phyloP scores from a whole-genome alignment of 2,329 filamentous ascomycete genomes.

The Hypoxylon sp. region DNA sequence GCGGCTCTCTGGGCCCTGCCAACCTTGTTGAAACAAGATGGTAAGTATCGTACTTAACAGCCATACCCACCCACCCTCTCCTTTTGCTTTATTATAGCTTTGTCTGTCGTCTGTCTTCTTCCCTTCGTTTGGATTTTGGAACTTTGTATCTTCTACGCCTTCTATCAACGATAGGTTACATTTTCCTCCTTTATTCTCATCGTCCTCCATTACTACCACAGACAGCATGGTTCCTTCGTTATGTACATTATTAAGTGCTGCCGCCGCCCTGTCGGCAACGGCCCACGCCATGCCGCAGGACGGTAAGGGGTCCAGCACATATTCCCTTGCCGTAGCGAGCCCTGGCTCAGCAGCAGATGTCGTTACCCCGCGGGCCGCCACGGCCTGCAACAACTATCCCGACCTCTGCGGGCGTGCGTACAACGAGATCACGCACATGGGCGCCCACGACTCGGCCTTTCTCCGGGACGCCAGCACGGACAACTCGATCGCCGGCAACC shows the following conservation, averaged over 20 bases:
- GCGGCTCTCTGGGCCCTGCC: neutral
- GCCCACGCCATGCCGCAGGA: conserved; percentile 35
- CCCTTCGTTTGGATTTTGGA: conserved; percentile 14
- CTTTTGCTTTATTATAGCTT: conserved; percentile 14
- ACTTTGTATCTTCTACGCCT: conserved; percentile 8
- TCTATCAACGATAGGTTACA: conserved; percentile 13
- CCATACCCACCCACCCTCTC: conserved; percentile 10
- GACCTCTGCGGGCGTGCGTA: conserved; percentile 74
- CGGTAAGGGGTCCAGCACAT: conserved; percentile 17
- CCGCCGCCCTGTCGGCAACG: conserved; percentile 38
- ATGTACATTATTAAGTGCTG: conserved; percentile 37
- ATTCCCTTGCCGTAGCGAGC: conserved; percentile 35
- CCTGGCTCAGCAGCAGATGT: conserved; percentile 28
- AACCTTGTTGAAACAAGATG: conserved; percentile 16
- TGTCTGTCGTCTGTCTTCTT: conserved; percentile 9
- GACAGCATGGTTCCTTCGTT: conserved; percentile 42
- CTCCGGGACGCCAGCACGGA: conserved; percentile 68
- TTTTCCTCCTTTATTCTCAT: conserved; percentile 3
- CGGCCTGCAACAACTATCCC: conserved; percentile 83
- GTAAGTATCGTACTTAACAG: conserved; percentile 18
- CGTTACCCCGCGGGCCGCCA: conserved; percentile 44
- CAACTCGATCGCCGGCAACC: conserved; percentile 73
- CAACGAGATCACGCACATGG: conserved; percentile 79
- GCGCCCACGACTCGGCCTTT: conserved; percentile 78
- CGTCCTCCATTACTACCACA: conserved; percentile 2